These are phyloP conservation scores for Limnanthes douglasii DNA, from an alignment of 345 rosid species.

Conservation along the genomic window DNA sequence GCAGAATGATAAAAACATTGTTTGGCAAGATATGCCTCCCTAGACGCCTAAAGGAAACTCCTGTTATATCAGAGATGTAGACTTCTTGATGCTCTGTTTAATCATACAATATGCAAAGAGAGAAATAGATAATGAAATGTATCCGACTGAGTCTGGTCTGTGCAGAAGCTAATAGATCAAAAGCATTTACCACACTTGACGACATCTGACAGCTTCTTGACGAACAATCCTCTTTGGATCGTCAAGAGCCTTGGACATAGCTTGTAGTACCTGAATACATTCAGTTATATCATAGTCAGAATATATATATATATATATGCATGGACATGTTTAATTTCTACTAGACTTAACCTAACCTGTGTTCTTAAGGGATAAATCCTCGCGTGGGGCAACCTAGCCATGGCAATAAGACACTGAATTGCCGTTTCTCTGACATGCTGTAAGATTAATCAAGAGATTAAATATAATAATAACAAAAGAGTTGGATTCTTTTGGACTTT, in stretches of 20 bases:
- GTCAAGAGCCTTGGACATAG: slow-evolving; percentile 45
- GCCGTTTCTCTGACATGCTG: slow-evolving; percentile 87
- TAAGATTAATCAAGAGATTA: neutral
- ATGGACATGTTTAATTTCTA: neutral
- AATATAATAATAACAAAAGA: too few species aligned
- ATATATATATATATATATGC: slow-evolving; percentile 1
- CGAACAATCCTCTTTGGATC: slow-evolving; percentile 84
- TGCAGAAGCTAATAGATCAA: slow-evolving; percentile 1
- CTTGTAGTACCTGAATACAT: slow-evolving; percentile 43
- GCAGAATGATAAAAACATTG: too few species aligned
- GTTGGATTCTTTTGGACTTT: too few species aligned
- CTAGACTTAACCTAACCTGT: slow-evolving; percentile 29
- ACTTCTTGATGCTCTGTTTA: slow-evolving; percentile 13
- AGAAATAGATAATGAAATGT: too few species aligned
- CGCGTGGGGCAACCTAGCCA: slow-evolving; percentile 50
- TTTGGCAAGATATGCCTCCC: too few species aligned
- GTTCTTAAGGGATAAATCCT: slow-evolving; percentile 63
- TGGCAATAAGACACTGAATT: slow-evolving; percentile 63
- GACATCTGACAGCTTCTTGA: slow-evolving; percentile 64
- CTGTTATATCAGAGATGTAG: slow-evolving; percentile 17
- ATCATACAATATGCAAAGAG: neutral
- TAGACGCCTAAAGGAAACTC: too few species aligned
- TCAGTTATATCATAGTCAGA: neutral
- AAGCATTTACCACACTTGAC: slow-evolving; percentile 59
- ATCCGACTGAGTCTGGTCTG: neutral